phyloP scores from a whole-genome alignment of 345 rosid species.

The Citropsis articulata region DNA sequence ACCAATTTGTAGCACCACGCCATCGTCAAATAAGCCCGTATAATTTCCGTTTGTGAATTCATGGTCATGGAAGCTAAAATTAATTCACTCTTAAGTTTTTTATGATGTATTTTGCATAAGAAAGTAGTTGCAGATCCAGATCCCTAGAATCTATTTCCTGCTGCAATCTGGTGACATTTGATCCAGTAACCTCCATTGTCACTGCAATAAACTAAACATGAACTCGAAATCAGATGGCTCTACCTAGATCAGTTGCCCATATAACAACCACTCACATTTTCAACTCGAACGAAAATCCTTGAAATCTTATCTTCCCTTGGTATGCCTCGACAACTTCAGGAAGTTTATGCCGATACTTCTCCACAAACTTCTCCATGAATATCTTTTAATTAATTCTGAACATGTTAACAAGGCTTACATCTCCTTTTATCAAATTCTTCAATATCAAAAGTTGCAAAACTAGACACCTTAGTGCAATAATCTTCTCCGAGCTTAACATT shows the following conservation, averaged over 20 bases:
- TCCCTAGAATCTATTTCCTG: not conserved
- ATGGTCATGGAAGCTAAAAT: not conserved
- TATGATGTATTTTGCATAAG: not conserved
- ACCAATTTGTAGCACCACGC: not conserved
- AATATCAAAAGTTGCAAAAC: slow-evolving; percentile 13
- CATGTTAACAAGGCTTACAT: not conserved
- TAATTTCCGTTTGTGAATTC: not conserved
- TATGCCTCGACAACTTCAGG: slow-evolving; percentile 15
- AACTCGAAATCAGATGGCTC: not conserved
- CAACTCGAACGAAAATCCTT: not conserved
- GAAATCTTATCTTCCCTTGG: slow-evolving; percentile 15
- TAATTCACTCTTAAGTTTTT: not conserved
- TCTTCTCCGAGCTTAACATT: slow-evolving; percentile 16
- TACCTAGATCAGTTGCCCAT: not conserved
- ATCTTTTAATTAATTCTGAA: slow-evolving; percentile 5
- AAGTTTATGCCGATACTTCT: slow-evolving; percentile 8
- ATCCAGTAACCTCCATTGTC: not conserved
- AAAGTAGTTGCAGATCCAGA: not conserved
- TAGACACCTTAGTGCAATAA: slow-evolving; percentile 16
- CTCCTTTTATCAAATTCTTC: slow-evolving; percentile 1
- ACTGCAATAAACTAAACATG: not conserved
- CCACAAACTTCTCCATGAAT: slow-evolving; percentile 9
- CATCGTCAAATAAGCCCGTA: not conserved
- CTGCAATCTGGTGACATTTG: not conserved
- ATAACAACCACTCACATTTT: not conserved